Percentiles rank a stretch among this genome's conserved stretches.
Conservation (phyloP, 345 rosid genomes). For the Citrus inodora region DNA sequence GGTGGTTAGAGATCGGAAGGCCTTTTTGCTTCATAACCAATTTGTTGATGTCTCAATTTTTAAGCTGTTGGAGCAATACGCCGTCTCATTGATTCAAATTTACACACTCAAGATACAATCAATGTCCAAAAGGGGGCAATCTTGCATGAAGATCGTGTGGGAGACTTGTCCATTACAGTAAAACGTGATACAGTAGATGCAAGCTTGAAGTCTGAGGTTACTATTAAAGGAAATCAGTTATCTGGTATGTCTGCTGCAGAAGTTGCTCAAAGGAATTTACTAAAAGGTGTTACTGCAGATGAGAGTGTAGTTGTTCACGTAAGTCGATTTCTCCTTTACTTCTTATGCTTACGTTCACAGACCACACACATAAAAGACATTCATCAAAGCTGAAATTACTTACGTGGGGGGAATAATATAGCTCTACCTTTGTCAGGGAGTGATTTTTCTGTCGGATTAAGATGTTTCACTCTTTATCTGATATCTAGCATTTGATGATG, state of each 20-base stretch:
- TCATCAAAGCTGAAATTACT: background rate
- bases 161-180: constrained; percentile 53
- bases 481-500: background rate
- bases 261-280: constrained; percentile 42
- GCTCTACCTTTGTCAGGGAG: background rate
- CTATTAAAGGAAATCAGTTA: constrained; percentile 18
- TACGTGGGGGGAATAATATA: background rate
- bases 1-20: constrained; percentile 55
- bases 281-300: constrained; percentile 69
- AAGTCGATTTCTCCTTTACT: constrained; percentile 24
- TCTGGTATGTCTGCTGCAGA: constrained; percentile 31
- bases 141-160: constrained; percentile 38
- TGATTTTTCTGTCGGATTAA: background rate
- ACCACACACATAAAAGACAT: background rate
- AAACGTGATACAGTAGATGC: constrained; percentile 35
- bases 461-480: background rate
- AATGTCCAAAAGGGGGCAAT: constrained; percentile 20
- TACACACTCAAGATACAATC: constrained; percentile 18
- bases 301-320: constrained; percentile 63
- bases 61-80: constrained; percentile 48
- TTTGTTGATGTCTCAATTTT: constrained; percentile 59
- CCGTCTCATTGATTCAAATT: constrained; percentile 24
- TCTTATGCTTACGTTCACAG: background rate
- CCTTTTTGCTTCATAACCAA: constrained; percentile 57
- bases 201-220: constrained; percentile 27